phyloP scores from a whole-genome alignment of 164 flowering plant species.

The Pachysandra terminalis region DNA sequence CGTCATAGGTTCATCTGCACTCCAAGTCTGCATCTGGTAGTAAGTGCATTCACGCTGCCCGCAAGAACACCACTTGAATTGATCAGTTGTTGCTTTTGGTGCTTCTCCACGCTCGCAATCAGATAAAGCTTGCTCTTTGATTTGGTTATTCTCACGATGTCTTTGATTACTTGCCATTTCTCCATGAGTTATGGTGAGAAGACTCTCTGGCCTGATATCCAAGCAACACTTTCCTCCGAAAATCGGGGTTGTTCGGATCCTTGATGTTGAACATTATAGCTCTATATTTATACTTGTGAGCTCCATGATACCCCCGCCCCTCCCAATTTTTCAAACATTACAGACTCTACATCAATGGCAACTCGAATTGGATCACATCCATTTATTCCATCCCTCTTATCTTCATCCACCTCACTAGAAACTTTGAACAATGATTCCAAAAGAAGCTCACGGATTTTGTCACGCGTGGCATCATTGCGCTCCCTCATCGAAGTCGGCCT shows the following conservation, averaged over 20 bases:
- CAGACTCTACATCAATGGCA: conserved; percentile 77
- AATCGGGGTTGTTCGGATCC: conserved; percentile 84
- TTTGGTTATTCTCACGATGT: conserved; percentile 49
- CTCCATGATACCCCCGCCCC: conserved; percentile 70
- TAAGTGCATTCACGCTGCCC: conserved; percentile 79
- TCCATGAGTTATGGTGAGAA: conserved; percentile 51
- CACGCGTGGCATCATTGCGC: conserved; percentile 69
- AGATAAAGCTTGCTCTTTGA: conserved; percentile 69
- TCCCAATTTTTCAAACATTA: conserved; percentile 71
- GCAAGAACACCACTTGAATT: conserved; percentile 86
- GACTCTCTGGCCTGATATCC: conserved; percentile 63
- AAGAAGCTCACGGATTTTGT: conserved; percentile 72
- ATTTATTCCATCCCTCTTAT: conserved; percentile 41
- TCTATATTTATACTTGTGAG: conserved; percentile 75
- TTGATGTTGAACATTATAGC: conserved; percentile 86
- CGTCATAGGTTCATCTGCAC: conserved; percentile 99
- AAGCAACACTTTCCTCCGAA: conserved; percentile 75
- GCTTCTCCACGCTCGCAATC: conserved; percentile 66
- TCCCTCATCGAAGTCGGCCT: conserved; percentile 60
- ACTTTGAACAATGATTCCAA: conserved; percentile 72
- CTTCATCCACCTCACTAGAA: conserved; percentile 51
- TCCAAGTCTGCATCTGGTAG: conserved; percentile 89
- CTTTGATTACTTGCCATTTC: conserved; percentile 91
- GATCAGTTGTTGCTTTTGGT: conserved; percentile 73
- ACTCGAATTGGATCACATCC: conserved; percentile 71